Base-by-base conservation (phyloP, 2,329 filamentous ascomycete species). In the Trichoderma simmonsii region DNA sequence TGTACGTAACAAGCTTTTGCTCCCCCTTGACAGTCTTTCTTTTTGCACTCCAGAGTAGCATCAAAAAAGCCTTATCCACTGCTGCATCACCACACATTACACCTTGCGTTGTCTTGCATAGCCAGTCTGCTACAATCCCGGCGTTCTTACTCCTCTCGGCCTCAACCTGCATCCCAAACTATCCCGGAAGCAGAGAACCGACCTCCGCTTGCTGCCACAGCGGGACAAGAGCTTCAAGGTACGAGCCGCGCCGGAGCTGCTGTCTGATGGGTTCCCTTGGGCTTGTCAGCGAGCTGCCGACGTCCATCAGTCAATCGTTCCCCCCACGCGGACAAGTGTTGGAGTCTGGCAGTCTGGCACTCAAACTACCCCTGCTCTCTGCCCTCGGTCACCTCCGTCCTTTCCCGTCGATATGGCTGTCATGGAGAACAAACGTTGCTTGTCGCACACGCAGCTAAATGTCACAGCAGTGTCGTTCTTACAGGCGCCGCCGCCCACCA, bases 131-230 rank as follows among this genome's bases (percentile, higher is more conserved):
- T 70, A 36, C 54, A 24, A 43, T 54, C 26, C 68, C 60, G 51
- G 61, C 51, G 26, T 71, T 64, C 60, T 64, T 71, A 54, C 61
- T 71, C 60, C 36, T 71, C 60, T 67, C 70, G 57, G 63, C 70
- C 28, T 61, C 51, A 59, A 56, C 32, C 62, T 71, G 63, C 70
- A 61, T 67, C 70, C 39, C 63, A 67, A 30, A 56, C 63, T 51
- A 66, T 67, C 70, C 70, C 70, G 63, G 70, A 56, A 71, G 62
- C 70, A 71, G 63, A 71, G 70, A 28, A 71, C 63, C 70, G 43
- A 71, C 70, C 61, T 54, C 54, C 62, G 62, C 63, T 36, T 65
- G 59, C 59, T 64, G 48, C 68, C 61, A 34, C 30, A 48, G 61
- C 61, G 68, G 68, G 68, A 71, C 68, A 64, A 71, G 32, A 26